These are phyloP conservation scores for Sicyos baderoa DNA, from an alignment of 306 rosid species.

Conservation along the genomic window DNA sequence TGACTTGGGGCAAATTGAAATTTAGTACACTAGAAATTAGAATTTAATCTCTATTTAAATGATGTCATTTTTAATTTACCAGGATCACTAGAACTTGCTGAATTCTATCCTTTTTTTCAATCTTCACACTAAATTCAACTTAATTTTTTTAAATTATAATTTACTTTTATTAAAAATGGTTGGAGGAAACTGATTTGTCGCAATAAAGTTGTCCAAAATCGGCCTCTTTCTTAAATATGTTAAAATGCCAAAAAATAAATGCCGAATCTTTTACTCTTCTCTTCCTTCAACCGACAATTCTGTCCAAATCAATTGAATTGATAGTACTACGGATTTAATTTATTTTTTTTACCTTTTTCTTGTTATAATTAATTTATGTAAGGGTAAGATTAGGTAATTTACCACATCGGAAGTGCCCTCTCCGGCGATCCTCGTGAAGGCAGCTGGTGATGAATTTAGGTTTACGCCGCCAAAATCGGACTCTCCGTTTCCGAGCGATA, in stretches of 20 bases:
- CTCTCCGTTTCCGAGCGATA: conserved; percentile 86
- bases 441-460: conserved; percentile 30
- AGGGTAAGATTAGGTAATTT: conserved; percentile 8
- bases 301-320: neutral
- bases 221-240: neutral
- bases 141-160: too few relatives aligned
- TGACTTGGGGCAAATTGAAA: too few relatives aligned
- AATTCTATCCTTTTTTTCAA: too few relatives aligned
- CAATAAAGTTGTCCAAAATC: conserved; percentile 7
- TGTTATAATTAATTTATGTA: neutral
- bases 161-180: too few relatives aligned
- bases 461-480: conserved; percentile 40
- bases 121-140: too few relatives aligned
- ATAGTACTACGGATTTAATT: neutral
- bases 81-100: too few relatives aligned
- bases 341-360: neutral
- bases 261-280: neutral
- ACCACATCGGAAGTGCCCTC: conserved; percentile 94
- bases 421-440: conserved; percentile 54
- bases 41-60: too few relatives aligned
- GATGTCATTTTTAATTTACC: too few relatives aligned
- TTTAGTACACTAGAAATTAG: too few relatives aligned
- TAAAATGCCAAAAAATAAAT: neutral
- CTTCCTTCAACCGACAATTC: conserved; percentile 14
- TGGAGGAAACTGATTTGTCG: conserved; percentile 7